Evolutionary conservation across 2,329 filamentous ascomycete species (phyloP).

Genomic region (Calcarisporium arbuscula): DNA sequence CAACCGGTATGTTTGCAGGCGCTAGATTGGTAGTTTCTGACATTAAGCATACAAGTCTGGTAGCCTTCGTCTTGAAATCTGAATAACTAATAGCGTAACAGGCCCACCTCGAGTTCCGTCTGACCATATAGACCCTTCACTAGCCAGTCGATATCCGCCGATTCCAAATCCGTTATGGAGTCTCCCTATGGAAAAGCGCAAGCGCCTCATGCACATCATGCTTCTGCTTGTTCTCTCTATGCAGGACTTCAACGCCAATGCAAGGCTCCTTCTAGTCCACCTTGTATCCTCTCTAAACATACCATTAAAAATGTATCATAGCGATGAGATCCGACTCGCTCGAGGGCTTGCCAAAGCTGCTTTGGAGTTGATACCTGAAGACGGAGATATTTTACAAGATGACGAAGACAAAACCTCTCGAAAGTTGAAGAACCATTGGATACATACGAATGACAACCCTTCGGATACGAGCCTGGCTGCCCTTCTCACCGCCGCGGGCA

Average conservation of each 20-base stretch:
- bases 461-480: constrained; percentile 53
- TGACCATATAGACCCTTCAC: constrained; percentile 37
- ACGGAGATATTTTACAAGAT: constrained; percentile 24
- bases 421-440: constrained; percentile 71
- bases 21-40: too few relatives aligned
- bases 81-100: constrained; percentile 13
- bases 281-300: constrained; percentile 67
- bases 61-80: too few relatives aligned
- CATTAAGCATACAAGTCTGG: too few relatives aligned
- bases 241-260: constrained; percentile 70
- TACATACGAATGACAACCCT: too few relatives aligned
- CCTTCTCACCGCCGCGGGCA: constrained; percentile 68
- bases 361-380: constrained; percentile 33
- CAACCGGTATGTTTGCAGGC: constrained; percentile 26
- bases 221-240: constrained; percentile 69
- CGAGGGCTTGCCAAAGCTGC: constrained; percentile 68
- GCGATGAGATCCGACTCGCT: constrained; percentile 71
- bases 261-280: constrained; percentile 64
- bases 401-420: constrained; percentile 60
- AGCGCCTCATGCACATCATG: constrained; percentile 64
- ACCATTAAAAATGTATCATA: constrained; percentile 54
- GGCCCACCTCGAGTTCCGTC: constrained; percentile 34
- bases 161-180: constrained; percentile 54
- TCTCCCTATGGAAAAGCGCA: constrained; percentile 54
- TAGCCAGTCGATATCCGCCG: constrained; percentile 49